phyloP scores from a whole-genome alignment of 202 grass and related monocot species.

The Elaeis oleifera region DNA sequence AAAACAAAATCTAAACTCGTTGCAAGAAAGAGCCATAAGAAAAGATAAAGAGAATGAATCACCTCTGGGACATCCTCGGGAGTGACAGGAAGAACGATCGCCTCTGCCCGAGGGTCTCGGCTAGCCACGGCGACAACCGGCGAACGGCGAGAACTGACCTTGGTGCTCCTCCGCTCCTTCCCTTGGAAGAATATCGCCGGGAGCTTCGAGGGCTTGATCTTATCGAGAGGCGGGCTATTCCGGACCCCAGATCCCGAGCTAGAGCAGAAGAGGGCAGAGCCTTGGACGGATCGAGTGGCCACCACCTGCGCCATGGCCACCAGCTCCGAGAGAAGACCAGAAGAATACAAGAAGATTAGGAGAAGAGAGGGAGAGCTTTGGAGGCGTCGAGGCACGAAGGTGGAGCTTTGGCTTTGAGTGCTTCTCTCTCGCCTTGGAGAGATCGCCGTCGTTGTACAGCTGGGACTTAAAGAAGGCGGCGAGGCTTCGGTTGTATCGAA shows the following conservation, averaged over 20 bases:
- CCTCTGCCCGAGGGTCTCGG: conserved; percentile 37
- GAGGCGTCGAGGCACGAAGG: neutral
- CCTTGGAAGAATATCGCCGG: conserved; percentile 22
- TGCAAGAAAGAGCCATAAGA: no score
- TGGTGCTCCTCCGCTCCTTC: conserved; percentile 31
- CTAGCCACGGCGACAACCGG: conserved; percentile 51
- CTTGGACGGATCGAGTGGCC: conserved; percentile 24
- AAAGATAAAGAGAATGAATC: neutral
- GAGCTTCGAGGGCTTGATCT: conserved; percentile 26
- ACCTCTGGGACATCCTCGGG: conserved; percentile 53
- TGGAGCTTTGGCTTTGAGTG: neutral
- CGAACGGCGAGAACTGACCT: conserved; percentile 24
- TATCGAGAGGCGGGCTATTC: conserved; percentile 2
- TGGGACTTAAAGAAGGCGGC: neutral
- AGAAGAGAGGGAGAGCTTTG: neutral
- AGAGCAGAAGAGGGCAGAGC: conserved; percentile 21
- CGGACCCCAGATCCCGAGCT: conserved; percentile 24
- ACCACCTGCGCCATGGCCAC: conserved; percentile 58
- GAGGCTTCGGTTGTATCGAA: conserved; percentile 14
- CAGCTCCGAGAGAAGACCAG: conserved; percentile 2
- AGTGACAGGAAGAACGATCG: conserved; percentile 55
- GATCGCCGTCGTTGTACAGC: neutral
- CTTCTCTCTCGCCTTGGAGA: neutral
- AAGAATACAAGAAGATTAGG: neutral
- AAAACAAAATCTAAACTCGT: neutral